These are phyloP conservation scores for Globisporangium carolinianum DNA, from an alignment of 352 stramenopile genomes.

Conservation along the genomic window DNA sequence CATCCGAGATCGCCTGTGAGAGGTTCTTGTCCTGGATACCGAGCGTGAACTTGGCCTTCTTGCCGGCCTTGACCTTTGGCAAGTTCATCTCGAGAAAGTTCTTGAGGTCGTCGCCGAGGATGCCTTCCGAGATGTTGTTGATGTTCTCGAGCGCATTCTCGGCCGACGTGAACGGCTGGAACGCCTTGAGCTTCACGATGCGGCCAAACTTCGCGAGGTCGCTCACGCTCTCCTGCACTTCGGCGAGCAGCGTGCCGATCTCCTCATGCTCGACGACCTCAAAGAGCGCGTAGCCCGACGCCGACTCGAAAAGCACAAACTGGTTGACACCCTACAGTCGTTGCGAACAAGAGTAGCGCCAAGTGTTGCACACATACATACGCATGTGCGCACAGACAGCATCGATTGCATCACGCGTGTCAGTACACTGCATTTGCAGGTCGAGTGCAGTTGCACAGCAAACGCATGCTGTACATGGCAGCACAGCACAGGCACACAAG, in stretches of 20 bases:
- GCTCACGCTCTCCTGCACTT: slow-evolving; percentile 90
- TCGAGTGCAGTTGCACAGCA: too few relatives aligned
- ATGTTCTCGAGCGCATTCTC: slow-evolving; percentile 99
- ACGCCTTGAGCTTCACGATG: slow-evolving; percentile 98
- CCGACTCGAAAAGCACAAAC: slow-evolving; percentile 96
- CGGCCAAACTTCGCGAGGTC: slow-evolving; percentile 94
- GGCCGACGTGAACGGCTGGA: slow-evolving; percentile 98
- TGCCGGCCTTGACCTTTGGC: slow-evolving; percentile 92
- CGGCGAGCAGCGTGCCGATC: slow-evolving; percentile 84
- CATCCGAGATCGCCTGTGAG: slow-evolving; percentile 94
- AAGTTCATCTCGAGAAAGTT: slow-evolving; percentile 99
- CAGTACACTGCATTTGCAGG: too few relatives aligned
- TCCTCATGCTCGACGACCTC: slow-evolving; percentile 98
- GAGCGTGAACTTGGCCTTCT: slow-evolving; percentile 87
- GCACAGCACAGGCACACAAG: too few relatives aligned
- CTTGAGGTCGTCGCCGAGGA: slow-evolving; percentile 91
- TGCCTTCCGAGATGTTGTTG: slow-evolving; percentile 96
- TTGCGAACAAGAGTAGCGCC: background rate
- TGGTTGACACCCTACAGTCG: slow-evolving; percentile 53
- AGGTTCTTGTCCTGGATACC: slow-evolving; percentile 93
- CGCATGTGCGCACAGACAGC: background rate
- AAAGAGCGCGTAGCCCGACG: slow-evolving; percentile 98
- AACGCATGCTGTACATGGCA: background rate
- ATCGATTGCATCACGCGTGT: background rate
- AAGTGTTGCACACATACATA: background rate